A percentile compares a stretch with the other conserved stretches of the same genome.
phyloP scores from a whole-genome alignment of 176 grass and related monocot species.

The Avena eriantha region DNA sequence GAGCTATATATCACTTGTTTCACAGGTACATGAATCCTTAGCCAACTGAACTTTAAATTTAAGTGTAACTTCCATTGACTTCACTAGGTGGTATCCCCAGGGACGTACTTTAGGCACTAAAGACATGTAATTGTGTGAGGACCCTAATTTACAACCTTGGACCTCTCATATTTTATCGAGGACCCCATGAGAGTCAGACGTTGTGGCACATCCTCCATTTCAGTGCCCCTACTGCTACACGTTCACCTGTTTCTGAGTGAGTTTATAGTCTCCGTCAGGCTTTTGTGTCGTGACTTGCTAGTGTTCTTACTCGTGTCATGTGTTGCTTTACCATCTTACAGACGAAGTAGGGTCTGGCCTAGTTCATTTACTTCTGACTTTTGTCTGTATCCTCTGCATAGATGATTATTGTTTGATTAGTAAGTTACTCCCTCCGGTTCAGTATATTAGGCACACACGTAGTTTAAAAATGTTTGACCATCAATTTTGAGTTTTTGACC shows the following conservation, averaged over 20 bases:
- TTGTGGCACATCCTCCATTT: not conserved
- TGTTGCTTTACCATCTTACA: not conserved
- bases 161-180: not conserved
- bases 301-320: not conserved
- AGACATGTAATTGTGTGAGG: not conserved
- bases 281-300: not conserved
- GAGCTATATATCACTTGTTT: not conserved
- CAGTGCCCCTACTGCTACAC: not conserved
- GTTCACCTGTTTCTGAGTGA: not conserved
- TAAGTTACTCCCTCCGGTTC: too few species aligned
- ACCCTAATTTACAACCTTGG: not conserved
- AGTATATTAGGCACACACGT: too few species aligned
- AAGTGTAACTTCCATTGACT: not conserved
- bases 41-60: not conserved
- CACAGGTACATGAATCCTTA: not conserved
- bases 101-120: not conserved
- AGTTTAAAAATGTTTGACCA: too few species aligned
- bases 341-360: not conserved
- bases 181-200: not conserved
- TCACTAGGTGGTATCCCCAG: not conserved
- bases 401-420: not conserved
- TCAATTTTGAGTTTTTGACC: too few species aligned
- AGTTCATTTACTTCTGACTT: not conserved
- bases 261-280: not conserved
- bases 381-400: not conserved